Conservation (phyloP, 2,329 filamentous ascomycete genomes). For the Diaporthe ampelina region DNA sequence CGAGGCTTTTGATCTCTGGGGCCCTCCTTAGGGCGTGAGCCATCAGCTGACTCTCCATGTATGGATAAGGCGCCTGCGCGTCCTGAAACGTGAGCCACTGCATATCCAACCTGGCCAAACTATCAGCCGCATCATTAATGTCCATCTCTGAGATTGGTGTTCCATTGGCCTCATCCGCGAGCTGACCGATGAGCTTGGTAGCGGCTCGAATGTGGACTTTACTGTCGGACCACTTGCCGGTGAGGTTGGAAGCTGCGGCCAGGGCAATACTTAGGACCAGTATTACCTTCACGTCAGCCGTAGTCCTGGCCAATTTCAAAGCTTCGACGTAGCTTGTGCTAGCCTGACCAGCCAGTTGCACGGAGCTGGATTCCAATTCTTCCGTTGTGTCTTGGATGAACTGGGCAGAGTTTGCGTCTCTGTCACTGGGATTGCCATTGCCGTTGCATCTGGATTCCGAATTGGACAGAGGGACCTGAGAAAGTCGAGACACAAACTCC, state of each 20-base stretch:
- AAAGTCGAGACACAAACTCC: conserved; percentile 37
- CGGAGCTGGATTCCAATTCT: conserved; percentile 11
- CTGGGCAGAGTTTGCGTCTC: no score
- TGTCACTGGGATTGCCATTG: not conserved
- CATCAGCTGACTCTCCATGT: conserved; percentile 31
- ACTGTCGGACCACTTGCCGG: conserved; percentile 50
- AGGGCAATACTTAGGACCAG: conserved; percentile 52
- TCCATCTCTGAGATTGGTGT: conserved; percentile 32
- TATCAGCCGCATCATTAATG: conserved; percentile 42
- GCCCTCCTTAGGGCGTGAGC: not conserved
- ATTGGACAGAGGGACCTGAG: not conserved
- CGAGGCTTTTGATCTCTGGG: conserved; percentile 29
- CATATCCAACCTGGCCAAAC: conserved; percentile 50
- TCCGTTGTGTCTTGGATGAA: not conserved
- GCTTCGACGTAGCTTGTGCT: conserved; percentile 48
- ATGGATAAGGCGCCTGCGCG: conserved; percentile 49
- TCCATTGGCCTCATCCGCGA: not conserved
- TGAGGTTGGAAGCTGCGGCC: conserved; percentile 50
- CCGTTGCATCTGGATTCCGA: not conserved
- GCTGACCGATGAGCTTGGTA: conserved; percentile 45
- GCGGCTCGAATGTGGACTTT: conserved; percentile 51
- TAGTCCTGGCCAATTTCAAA: conserved; percentile 47
- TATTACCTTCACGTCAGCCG: conserved; percentile 47
- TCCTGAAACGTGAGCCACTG: conserved; percentile 53
- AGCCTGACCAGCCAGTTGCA: conserved; percentile 46